Evolutionary conservation across 495 filamentous ascomycete genomes (phyloP).

Genomic region (Corynascus novoguineensis): DNA sequence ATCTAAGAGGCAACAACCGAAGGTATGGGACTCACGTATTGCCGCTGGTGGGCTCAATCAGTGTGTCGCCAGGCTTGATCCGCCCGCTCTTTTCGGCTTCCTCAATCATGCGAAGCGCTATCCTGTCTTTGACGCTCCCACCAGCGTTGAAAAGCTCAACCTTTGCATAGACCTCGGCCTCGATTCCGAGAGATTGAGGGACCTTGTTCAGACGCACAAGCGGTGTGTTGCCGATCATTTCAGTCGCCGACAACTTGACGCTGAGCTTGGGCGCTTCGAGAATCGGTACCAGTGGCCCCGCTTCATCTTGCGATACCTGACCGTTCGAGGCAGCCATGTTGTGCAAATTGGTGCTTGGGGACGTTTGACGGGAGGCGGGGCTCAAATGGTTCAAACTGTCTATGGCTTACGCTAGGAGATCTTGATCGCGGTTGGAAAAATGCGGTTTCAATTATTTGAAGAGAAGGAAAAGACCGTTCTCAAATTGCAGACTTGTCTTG

Average conservation of each 20-base stretch:
- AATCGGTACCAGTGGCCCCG: slow-evolving; percentile 21
- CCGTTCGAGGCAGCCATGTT: slow-evolving; percentile 19
- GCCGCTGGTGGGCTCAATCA: slow-evolving; percentile 96
- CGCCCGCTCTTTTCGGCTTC: slow-evolving; percentile 84
- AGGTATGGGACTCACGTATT: slow-evolving; percentile 81
- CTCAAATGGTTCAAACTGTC: too few relatives aligned
- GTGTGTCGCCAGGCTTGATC: slow-evolving; percentile 92
- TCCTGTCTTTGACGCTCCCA: slow-evolving; percentile 95
- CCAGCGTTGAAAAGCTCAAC: slow-evolving; percentile 96
- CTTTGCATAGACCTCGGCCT: slow-evolving; percentile 89
- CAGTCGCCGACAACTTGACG: slow-evolving; percentile 42
- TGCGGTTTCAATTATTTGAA: not conserved
- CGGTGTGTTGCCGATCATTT: slow-evolving; percentile 87
- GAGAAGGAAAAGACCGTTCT: not conserved
- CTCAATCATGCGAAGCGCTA: slow-evolving; percentile 96
- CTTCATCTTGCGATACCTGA: not conserved
- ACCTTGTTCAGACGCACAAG: slow-evolving; percentile 88
- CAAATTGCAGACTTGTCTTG: too few relatives aligned
- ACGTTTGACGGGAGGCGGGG: not conserved
- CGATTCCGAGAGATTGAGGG: slow-evolving; percentile 81
- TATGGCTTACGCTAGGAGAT: not conserved
- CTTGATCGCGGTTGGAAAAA: not conserved
- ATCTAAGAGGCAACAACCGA: not conserved
- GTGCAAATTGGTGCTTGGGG: not conserved
- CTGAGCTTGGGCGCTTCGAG: slow-evolving; percentile 23